Conservation (phyloP, 1,139 yeast species). For the Zygosaccharomyces sapae region DNA sequence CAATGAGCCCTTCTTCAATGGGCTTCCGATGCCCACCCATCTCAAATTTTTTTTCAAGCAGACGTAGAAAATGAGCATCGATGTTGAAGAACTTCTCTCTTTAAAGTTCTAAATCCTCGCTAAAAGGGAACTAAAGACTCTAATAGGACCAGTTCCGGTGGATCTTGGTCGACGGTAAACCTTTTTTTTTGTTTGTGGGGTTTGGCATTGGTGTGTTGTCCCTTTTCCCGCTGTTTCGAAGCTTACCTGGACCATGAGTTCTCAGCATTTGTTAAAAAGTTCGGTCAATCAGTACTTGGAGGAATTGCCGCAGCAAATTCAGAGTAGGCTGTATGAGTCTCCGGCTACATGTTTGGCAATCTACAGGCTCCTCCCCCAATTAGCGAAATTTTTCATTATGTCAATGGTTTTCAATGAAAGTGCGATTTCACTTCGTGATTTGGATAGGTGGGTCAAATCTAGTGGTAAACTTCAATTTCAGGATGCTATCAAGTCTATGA, state of each 20-base stretch:
- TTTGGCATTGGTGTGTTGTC: not conserved
- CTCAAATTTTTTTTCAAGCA: not conserved
- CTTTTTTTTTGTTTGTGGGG: not conserved
- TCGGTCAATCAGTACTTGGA: conserved; percentile 89
- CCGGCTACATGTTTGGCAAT: conserved; percentile 95
- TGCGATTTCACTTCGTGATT: conserved; percentile 61
- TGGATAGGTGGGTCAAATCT: conserved; percentile 74
- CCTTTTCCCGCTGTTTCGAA: not conserved
- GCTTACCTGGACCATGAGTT: conserved; percentile 5
- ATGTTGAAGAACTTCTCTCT: not conserved
- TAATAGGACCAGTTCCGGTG: not conserved
- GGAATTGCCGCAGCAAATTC: conserved; percentile 79
- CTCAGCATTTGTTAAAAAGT: conserved; percentile 47
- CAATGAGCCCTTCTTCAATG: not conserved
- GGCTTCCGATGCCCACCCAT: conserved; percentile 3
- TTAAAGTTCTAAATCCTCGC: not conserved
- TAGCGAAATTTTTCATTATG: conserved; percentile 87
- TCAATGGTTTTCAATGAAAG: conserved; percentile 78
- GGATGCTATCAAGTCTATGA: conserved; percentile 76
- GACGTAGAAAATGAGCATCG: conserved; percentile 2
- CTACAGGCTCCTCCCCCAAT: conserved; percentile 77
- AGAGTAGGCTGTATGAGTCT: conserved; percentile 68
- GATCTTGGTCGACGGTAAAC: not conserved
- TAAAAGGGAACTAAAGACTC: not conserved
- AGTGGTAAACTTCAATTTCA: conserved; percentile 46